These are phyloP conservation scores for Pichia heedii DNA, from an alignment of 805 yeast genomes.

Conservation along the genomic window DNA sequence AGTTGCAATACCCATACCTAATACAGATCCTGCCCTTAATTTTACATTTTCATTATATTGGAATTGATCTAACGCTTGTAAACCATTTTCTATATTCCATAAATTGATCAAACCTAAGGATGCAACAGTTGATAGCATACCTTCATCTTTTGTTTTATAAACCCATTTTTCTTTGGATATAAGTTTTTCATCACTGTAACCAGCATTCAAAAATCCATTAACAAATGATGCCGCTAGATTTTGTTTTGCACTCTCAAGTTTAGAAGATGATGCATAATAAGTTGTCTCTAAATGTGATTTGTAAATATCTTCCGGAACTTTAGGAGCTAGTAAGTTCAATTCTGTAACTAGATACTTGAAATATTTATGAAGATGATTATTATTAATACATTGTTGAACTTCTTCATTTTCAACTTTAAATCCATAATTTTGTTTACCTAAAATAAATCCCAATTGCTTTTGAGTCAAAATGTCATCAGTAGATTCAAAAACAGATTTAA, in stretches of 20 bases:
- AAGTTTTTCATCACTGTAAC: conserved; percentile 80
- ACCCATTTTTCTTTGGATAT: conserved; percentile 74
- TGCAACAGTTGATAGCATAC: conserved; percentile 89
- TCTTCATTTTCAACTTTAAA: conserved; percentile 60
- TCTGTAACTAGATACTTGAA: conserved; percentile 76
- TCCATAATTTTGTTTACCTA: conserved; percentile 80
- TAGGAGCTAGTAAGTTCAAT: conserved; percentile 79
- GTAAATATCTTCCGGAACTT: conserved; percentile 90
- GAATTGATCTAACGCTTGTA: conserved; percentile 83
- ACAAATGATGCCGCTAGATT: conserved; percentile 93
- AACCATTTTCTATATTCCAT: conserved; percentile 87
- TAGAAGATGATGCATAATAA: conserved; percentile 42
- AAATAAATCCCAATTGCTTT: conserved; percentile 83
- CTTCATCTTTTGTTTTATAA: conserved; percentile 83
- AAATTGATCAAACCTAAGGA: conserved; percentile 81
- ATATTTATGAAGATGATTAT: conserved; percentile 68
- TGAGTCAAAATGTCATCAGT: conserved; percentile 66
- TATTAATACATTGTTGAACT: conserved; percentile 79
- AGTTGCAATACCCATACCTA: conserved; percentile 90
- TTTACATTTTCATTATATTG: conserved; percentile 78
- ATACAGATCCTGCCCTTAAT: conserved; percentile 90
- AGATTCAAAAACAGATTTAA: conserved; percentile 72
- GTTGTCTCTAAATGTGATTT: conserved; percentile 79
- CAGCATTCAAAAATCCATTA: conserved; percentile 83
- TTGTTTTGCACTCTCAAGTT: conserved; percentile 87